Base-by-base conservation (phyloP, 148 eudicot species). In the Chenopodium suecicum region DNA sequence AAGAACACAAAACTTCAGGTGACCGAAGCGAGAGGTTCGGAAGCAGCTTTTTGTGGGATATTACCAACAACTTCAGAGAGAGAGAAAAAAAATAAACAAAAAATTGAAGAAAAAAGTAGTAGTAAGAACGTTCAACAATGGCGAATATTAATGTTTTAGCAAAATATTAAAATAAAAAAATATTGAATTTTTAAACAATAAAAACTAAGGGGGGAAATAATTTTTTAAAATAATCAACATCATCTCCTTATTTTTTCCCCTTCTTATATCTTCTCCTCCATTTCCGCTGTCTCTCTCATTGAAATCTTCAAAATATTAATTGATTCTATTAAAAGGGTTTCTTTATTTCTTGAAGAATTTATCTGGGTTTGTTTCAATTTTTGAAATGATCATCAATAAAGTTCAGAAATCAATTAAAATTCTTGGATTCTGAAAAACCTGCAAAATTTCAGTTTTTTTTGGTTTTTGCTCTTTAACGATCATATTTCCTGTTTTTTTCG, bases 21-120 rank as follows among this genome's bases (percentile, higher is more conserved):
- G 77, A 66, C 83, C 77, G 70, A 76, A 78, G 79, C 86, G 86
- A 54, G 89, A 83, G 86, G 79, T 52, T 81, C 86, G 88, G 86
- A 85, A 79, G 52, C 25, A 65, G 78, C 77, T 29, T 85, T 77
- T 76, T 70, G 71, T 10, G 47, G 74, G 66, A 17, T 64, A 81
- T 73, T 81, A 73, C 44, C 74, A 64, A 83, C 74, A 82, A n/a
- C 37, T 80, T 76, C 52, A 75, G 69, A 73, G 67, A 70, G 76
- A 77, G 75, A 63, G 10, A 69, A 70, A 71, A 2, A 54, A 23
- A 52, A 31, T 5, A 69, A 73, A 69, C 13, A 41, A 50, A 67
- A 9, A 52, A 31, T 5, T 44, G 9, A 4, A 6, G 41, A 34
- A 48, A 37, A 70, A 62, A 41, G 54, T 41, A 78, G 70, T 63